Percentiles rank a stretch among this genome's conserved stretches.
phyloP scores from a whole-genome alignment of 768 basidiomycete species.

The Russula foetens region DNA sequence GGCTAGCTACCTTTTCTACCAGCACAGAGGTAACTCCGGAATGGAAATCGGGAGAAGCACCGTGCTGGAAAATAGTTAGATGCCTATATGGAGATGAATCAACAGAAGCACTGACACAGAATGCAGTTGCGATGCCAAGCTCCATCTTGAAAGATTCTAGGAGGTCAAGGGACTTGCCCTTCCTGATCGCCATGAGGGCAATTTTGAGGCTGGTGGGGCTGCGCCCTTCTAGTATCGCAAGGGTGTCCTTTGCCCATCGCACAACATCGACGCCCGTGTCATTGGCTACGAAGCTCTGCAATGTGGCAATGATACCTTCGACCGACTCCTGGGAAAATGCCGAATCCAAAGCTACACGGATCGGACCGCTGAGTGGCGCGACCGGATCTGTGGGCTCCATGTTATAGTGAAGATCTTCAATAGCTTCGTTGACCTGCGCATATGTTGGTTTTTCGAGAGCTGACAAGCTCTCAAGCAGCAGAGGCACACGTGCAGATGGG shows the following conservation, averaged over 20 bases:
- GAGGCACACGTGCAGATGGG: conserved; percentile 64
- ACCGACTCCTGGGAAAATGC: conserved; percentile 70
- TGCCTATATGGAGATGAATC: background rate
- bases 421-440: conserved; percentile 55
- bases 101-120: conserved; percentile 54
- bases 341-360: conserved; percentile 70
- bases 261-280: conserved; percentile 40
- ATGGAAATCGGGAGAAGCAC: conserved; percentile 74
- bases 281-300: conserved; percentile 36
- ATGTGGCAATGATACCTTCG: conserved; percentile 54
- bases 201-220: conserved; percentile 93
- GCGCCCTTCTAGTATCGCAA: conserved; percentile 51
- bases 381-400: conserved; percentile 47
- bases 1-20: conserved; percentile 40
- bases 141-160: conserved; percentile 74
- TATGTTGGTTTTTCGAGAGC: conserved; percentile 41
- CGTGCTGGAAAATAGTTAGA: conserved; percentile 39
- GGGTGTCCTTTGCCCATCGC: conserved; percentile 69
- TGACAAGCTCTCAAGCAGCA: conserved; percentile 61
- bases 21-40: conserved; percentile 72
- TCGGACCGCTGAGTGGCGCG: conserved; percentile 46
- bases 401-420: conserved; percentile 57
- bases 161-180: conserved; percentile 56
- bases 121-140: conserved; percentile 80
- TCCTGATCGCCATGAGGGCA: conserved; percentile 69